phyloP scores from a whole-genome alignment of 2,329 filamentous ascomycete species.

The Aspergillus pseudoterreus region DNA sequence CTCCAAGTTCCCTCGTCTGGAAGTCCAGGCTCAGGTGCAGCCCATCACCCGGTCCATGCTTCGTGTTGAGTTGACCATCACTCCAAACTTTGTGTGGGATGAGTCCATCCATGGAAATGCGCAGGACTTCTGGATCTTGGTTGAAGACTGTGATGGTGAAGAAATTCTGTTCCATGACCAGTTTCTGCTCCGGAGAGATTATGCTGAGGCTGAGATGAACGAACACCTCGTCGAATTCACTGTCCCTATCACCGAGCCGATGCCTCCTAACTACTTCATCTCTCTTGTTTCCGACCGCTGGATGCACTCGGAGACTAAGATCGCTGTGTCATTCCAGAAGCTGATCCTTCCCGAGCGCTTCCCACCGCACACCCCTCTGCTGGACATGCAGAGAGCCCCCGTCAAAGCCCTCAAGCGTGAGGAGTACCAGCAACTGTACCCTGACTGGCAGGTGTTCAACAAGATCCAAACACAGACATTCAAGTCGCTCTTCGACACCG shows the following conservation, averaged over 20 bases:
- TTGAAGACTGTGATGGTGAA: conserved; percentile 96
- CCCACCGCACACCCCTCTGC: conserved; percentile 83
- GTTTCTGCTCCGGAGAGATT: conserved; percentile 86
- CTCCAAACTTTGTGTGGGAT: conserved; percentile 95
- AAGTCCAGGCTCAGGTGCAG: conserved; percentile 89
- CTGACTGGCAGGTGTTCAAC: conserved; percentile 85
- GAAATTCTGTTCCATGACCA: conserved; percentile 93
- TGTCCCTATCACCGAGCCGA: conserved; percentile 91
- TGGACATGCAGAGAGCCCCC: conserved; percentile 88
- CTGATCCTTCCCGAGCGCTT: conserved; percentile 93
- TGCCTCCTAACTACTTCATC: conserved; percentile 98
- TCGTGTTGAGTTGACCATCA: conserved; percentile 82
- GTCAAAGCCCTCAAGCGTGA: conserved; percentile 82
- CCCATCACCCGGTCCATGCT: conserved; percentile 93
- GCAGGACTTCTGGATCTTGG: conserved; percentile 94
- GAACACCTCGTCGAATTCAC: conserved; percentile 96
- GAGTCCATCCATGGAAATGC: conserved; percentile 80
- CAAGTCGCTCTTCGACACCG: conserved; percentile 83
- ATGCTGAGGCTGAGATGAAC: conserved; percentile 77
- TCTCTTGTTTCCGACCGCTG: conserved; percentile 91
- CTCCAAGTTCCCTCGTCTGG: conserved; percentile 86
- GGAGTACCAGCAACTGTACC: conserved; percentile 78
- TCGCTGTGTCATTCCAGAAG: conserved; percentile 93
- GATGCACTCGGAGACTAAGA: conserved; percentile 96
- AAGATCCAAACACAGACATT: conserved; percentile 97